Evolutionary conservation across 139 green algal species (phyloP).

Genomic region (Asterochloris sp.): DNA sequence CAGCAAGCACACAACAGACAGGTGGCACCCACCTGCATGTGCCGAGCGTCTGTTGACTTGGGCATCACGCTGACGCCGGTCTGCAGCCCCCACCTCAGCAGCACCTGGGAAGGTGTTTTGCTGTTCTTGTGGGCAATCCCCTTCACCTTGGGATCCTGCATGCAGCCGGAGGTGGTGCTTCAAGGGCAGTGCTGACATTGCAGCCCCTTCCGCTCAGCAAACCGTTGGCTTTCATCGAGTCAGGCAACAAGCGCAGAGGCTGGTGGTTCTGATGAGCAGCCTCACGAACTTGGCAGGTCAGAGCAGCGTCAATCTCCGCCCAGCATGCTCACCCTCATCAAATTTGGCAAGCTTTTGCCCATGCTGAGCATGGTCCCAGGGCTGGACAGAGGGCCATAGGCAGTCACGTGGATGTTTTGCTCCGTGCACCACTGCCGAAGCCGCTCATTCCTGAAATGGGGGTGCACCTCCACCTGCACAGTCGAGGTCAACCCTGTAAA

Average conservation of each 20-base stretch:
- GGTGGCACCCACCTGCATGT: conserved; percentile 4
- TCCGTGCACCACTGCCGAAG: conserved; percentile 40
- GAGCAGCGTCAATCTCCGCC: not conserved
- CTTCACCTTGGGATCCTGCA: conserved; percentile 61
- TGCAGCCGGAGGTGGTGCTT: not conserved
- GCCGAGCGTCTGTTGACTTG: conserved; percentile 47
- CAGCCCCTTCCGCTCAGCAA: not conserved
- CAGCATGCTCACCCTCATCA: not conserved
- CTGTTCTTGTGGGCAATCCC: conserved; percentile 43
- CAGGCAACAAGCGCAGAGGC: not conserved
- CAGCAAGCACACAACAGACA: not conserved
- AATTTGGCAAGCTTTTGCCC: conserved; percentile 7
- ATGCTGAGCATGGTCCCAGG: conserved; percentile 48
- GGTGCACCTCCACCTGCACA: conserved; percentile 88
- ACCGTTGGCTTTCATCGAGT: not conserved
- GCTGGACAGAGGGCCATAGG: conserved; percentile 84
- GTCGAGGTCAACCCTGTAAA: too few species aligned
- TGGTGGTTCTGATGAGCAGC: not conserved
- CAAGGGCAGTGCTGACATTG: not conserved
- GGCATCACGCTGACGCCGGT: conserved; percentile 67
- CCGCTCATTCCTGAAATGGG: conserved; percentile 79
- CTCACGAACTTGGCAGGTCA: not conserved
- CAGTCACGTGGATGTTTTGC: conserved; percentile 81
- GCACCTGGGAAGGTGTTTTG: conserved; percentile 66
- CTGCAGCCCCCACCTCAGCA: conserved; percentile 71